A percentile compares a stretch with the other conserved stretches of the same genome.
Conservation (phyloP, 352 stramenopile species). For the Halophytophthora batemanensis region DNA sequence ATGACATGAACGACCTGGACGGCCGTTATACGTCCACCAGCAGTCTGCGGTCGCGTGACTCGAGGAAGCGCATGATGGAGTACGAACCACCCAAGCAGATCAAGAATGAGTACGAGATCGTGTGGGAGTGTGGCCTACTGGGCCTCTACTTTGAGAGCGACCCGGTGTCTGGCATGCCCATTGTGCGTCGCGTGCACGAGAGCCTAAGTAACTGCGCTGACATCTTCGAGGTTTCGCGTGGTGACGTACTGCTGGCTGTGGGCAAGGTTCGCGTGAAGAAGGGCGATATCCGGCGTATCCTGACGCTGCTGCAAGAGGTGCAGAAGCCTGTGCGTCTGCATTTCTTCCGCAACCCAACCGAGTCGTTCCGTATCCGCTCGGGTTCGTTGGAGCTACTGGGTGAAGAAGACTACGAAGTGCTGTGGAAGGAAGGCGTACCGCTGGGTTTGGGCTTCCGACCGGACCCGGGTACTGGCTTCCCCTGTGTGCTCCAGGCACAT, state of each 20-base stretch:
- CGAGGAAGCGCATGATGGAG: conserved; percentile 55
- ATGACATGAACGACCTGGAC: conserved; percentile 49
- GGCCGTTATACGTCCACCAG: conserved; percentile 39
- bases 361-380: conserved; percentile 63
- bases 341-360: conserved; percentile 72
- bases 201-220: conserved; percentile 85
- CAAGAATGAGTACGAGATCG: conserved; percentile 82
- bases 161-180: conserved; percentile 72
- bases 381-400: conserved; percentile 71
- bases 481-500: conserved; percentile 75
- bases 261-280: conserved; percentile 77
- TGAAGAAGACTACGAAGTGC: conserved; percentile 85
- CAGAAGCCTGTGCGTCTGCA: conserved; percentile 75
- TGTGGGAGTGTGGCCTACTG: conserved; percentile 83
- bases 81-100: conserved; percentile 70
- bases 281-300: conserved; percentile 74
- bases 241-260: conserved; percentile 75
- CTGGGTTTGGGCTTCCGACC: conserved; percentile 81
- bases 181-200: conserved; percentile 84
- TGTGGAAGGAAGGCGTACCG: conserved; percentile 83
- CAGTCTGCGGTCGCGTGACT: conserved; percentile 42
- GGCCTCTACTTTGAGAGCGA: conserved; percentile 87
- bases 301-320: conserved; percentile 76
- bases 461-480: conserved; percentile 68
- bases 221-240: conserved; percentile 80